These are phyloP conservation scores for Polygonum aviculare DNA, from an alignment of 148 eudicot species.

Conservation along the genomic window DNA sequence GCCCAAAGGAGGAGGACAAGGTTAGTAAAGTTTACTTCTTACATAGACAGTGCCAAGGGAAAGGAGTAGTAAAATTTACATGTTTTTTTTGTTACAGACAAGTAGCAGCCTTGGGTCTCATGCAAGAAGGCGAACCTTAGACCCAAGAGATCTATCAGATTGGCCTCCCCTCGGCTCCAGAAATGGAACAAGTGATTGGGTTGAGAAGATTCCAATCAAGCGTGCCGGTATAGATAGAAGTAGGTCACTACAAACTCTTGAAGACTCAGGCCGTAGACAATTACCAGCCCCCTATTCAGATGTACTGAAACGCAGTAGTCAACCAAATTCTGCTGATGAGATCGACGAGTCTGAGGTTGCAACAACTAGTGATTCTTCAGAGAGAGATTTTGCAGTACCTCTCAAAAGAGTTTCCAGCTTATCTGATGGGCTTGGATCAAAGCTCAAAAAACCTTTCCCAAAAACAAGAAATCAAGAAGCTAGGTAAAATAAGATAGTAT, in stretches of 20 bases:
- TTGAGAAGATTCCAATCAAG: not conserved
- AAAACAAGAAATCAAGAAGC: not conserved
- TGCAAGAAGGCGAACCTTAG: conserved; percentile 8
- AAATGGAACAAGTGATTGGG: conserved; percentile 8
- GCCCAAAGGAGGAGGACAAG: not conserved
- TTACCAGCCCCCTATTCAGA: not conserved
- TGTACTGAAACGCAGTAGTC: not conserved
- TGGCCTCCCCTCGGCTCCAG: conserved; percentile 1
- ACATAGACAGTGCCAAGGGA: not conserved
- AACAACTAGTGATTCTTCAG: conserved; percentile 10
- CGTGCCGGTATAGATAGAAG: not conserved
- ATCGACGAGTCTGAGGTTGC: conserved; percentile 6
- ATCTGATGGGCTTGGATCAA: conserved; percentile 2
- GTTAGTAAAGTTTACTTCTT: not conserved
- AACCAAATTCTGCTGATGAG: not conserved
- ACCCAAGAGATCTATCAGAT: conserved; percentile 12
- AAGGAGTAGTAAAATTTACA: not conserved
- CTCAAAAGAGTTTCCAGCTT: conserved; percentile 1
- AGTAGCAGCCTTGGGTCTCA: not conserved
- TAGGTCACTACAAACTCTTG: conserved; percentile 1
- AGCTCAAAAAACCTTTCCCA: conserved; percentile 6
- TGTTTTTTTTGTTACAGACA: not conserved
- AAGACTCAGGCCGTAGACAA: not conserved
- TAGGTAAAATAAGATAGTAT: not conserved
- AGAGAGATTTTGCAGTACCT: not conserved